Conservation (phyloP, 2,329 filamentous ascomycete species). For the Chaetomiaceae sp. region DNA sequence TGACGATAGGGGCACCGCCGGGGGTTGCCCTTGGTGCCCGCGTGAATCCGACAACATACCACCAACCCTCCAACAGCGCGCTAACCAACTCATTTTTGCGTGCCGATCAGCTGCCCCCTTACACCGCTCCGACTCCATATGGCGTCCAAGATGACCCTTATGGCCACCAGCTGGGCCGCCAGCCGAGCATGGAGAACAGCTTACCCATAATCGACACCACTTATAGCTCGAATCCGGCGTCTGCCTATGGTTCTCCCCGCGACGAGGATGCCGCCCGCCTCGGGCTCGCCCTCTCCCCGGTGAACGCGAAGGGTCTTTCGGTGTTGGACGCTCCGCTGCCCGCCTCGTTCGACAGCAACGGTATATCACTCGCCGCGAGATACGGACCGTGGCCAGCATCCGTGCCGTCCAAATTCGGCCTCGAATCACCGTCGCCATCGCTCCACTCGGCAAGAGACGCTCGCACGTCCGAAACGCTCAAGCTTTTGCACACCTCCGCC, state of each 20-base stretch:
- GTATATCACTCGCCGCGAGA: constrained; percentile 84
- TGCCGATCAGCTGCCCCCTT: constrained; percentile 47
- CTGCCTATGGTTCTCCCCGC: constrained; percentile 76
- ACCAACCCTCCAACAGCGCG: constrained; percentile 62
- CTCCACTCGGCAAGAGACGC: constrained; percentile 58
- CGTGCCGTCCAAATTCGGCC: constrained; percentile 83
- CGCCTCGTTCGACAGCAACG: constrained; percentile 93
- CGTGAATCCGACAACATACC: constrained; percentile 60
- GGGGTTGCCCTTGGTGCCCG: constrained; percentile 59
- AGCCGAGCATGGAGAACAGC: constrained; percentile 51
- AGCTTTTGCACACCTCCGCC: constrained; percentile 61
- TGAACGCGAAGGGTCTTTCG: constrained; percentile 68
- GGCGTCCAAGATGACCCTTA: constrained; percentile 36
- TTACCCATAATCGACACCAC: constrained; percentile 57
- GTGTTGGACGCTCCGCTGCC: constrained; percentile 89
- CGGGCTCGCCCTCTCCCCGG: constrained; percentile 75
- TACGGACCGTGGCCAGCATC: constrained; percentile 90
- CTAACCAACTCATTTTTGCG: constrained; percentile 71
- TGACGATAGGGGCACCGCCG: constrained; percentile 55
- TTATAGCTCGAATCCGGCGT: constrained; percentile 51
- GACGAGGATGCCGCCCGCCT: constrained; percentile 55
- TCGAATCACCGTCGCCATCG: constrained; percentile 79
- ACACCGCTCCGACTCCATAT: constrained; percentile 43
- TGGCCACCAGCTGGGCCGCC: constrained; percentile 42
- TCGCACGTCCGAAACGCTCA: constrained; percentile 59